Conservation (phyloP, 306 rosid species). For the Lotus japonicus region DNA sequence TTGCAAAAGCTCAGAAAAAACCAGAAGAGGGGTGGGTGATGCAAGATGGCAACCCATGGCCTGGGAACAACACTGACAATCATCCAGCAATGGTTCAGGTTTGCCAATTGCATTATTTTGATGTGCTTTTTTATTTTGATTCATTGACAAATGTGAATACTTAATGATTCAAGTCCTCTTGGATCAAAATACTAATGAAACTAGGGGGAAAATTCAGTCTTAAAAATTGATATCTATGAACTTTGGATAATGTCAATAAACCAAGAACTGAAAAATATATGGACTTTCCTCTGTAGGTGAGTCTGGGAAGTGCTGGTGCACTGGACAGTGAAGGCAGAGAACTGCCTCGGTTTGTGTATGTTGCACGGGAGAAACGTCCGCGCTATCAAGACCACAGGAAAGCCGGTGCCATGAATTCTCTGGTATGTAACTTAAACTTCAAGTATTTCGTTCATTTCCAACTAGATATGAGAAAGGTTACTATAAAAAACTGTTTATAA, state of each 20-base stretch:
- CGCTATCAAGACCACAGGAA: slow-evolving; percentile 74
- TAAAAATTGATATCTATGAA: background rate
- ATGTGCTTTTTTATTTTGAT: too few relatives aligned
- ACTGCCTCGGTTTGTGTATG: slow-evolving; percentile 75
- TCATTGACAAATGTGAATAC: background rate
- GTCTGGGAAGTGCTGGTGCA: slow-evolving; percentile 83
- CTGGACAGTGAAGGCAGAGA: slow-evolving; percentile 72
- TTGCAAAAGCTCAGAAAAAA: slow-evolving; percentile 77
- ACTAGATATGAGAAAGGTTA: background rate
- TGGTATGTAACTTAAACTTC: slow-evolving; percentile 44
- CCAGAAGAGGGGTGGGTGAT: slow-evolving; percentile 98
- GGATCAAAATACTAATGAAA: background rate
- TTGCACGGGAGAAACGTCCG: slow-evolving; percentile 88
- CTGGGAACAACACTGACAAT: slow-evolving; percentile 79
- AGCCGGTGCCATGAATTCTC: slow-evolving; percentile 97
- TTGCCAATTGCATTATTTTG: background rate
- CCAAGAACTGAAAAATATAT: background rate
- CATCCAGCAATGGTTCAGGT: slow-evolving; percentile 99
- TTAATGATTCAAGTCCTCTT: background rate
- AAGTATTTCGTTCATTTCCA: background rate
- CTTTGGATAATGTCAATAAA: background rate
- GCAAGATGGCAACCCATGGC: slow-evolving; percentile 98
- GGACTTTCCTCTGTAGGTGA: slow-evolving; percentile 51
- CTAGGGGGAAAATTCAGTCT: background rate
- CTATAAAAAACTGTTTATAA: background rate